These are phyloP conservation scores for Aristolochia contorta DNA, from an alignment of 164 flowering plant genomes.

Conservation along the genomic window DNA sequence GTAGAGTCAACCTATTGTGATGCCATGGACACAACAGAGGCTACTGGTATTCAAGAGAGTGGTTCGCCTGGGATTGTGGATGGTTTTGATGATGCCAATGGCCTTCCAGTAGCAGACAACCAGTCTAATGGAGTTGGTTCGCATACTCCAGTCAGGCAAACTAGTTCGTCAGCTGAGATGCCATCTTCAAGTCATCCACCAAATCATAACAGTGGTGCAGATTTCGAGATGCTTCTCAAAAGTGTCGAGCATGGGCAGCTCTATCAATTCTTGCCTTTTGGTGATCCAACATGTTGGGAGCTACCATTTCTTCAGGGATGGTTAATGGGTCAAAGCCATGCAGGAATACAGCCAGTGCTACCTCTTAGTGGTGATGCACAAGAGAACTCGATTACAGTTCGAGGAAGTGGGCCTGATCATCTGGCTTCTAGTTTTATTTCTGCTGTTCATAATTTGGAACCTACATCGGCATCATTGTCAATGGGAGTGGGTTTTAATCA, in stretches of 20 bases:
- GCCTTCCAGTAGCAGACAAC: not conserved
- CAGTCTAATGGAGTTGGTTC: slow-evolving; percentile 11
- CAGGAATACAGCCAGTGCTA: slow-evolving; percentile 30
- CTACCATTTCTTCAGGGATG: slow-evolving; percentile 88
- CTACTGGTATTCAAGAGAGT: slow-evolving; percentile 22
- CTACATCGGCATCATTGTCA: slow-evolving; percentile 23
- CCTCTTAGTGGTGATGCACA: slow-evolving; percentile 22
- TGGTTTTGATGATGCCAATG: slow-evolving; percentile 9
- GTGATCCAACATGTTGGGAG: slow-evolving; percentile 72
- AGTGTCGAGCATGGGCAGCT: slow-evolving; percentile 24
- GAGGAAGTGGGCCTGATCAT: slow-evolving; percentile 14
- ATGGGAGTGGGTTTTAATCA: slow-evolving; percentile 19
- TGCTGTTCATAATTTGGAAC: slow-evolving; percentile 15
- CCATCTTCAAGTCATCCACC: slow-evolving; percentile 15
- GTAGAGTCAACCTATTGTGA: slow-evolving; percentile 32
- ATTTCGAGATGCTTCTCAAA: slow-evolving; percentile 25
- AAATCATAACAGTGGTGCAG: slow-evolving; percentile 15
- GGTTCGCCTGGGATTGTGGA: slow-evolving; percentile 9
- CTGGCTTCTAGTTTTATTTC: slow-evolving; percentile 12
- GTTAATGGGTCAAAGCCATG: slow-evolving; percentile 85
- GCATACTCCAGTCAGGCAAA: slow-evolving; percentile 5
- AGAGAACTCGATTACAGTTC: slow-evolving; percentile 29
- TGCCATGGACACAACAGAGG: slow-evolving; percentile 30
- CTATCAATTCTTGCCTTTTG: slow-evolving; percentile 42
- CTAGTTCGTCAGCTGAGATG: slow-evolving; percentile 11